Percentiles rank a stretch among this genome's conserved stretches.
Conservation (phyloP, 1,284 basidiomycete species). For the Tylopilus sp. region DNA sequence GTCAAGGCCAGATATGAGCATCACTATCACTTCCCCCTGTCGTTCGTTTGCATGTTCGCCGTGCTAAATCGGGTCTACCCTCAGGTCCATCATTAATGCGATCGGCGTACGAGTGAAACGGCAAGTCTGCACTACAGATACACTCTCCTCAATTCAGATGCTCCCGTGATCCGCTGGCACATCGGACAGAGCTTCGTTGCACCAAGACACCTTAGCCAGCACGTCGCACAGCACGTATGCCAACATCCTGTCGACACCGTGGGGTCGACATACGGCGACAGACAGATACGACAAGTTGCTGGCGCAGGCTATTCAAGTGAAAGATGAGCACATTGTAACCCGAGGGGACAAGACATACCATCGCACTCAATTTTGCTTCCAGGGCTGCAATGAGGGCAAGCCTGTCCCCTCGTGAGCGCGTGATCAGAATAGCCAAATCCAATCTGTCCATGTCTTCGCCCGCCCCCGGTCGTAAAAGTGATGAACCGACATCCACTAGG, state of each 20-base stretch:
- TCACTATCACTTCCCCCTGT: not conserved
- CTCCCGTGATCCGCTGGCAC: constrained; percentile 76
- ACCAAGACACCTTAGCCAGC: constrained; percentile 77
- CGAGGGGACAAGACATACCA: constrained; percentile 41
- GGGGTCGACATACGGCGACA: constrained; percentile 71
- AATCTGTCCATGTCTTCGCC: constrained; percentile 41
- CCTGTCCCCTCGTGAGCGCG: constrained; percentile 47
- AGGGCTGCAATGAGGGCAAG: constrained; percentile 49
- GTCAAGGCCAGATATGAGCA: constrained; percentile 79
- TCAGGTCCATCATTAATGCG: constrained; percentile 5
- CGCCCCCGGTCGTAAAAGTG: not conserved
- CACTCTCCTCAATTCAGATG: constrained; percentile 64
- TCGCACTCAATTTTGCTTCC: constrained; percentile 55
- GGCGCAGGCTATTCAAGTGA: constrained; percentile 38
- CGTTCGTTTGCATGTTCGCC: not conserved
- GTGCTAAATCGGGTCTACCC: constrained; percentile 10
- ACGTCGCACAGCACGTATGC: constrained; percentile 77
- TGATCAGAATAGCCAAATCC: constrained; percentile 48
- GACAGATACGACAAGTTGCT: constrained; percentile 67
- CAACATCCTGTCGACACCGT: constrained; percentile 81
- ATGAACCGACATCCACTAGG: not conserved
- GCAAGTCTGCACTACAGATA: constrained; percentile 43
- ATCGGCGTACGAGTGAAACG: constrained; percentile 1
- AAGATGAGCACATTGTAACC: not conserved
- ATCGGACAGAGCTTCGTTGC: constrained; percentile 78